Conservation (phyloP, 2,329 filamentous ascomycete genomes). For the Ophiocordyceps polyrhachis-furcata region DNA sequence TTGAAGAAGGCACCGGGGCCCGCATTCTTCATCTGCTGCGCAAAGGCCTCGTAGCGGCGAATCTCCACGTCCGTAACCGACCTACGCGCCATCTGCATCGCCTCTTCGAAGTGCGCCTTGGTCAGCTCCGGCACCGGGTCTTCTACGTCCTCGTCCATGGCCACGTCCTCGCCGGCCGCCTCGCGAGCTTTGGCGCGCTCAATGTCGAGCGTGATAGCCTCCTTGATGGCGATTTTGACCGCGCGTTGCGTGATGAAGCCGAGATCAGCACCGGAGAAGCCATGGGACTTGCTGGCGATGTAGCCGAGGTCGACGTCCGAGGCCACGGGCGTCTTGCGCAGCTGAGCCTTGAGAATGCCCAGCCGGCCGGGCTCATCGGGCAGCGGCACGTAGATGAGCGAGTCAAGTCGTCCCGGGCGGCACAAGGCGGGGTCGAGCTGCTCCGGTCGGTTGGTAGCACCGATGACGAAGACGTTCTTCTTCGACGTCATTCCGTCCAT, state of each 20-base stretch:
- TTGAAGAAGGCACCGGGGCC: constrained; percentile 96
- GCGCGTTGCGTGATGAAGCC: constrained; percentile 98
- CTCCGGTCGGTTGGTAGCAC: constrained; percentile 95
- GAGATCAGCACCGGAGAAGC: constrained; percentile 98
- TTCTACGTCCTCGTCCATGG: constrained; percentile 49
- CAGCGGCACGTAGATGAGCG: constrained; percentile 92
- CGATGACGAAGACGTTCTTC: constrained; percentile 99
- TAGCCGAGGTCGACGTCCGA: constrained; percentile 71
- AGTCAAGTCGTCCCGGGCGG: constrained; percentile 96
- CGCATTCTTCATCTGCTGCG: constrained; percentile 97
- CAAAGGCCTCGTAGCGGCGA: constrained; percentile 92
- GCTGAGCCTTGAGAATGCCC: constrained; percentile 82
- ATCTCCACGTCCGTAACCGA: constrained; percentile 97
- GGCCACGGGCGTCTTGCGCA: constrained; percentile 92
- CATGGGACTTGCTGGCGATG: constrained; percentile 94
- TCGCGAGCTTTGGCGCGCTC: constrained; percentile 80
- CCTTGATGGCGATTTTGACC: constrained; percentile 98
- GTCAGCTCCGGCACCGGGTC: constrained; percentile 94
- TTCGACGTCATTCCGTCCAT: constrained; percentile 99
- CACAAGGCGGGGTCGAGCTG: constrained; percentile 96
- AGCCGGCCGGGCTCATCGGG: constrained; percentile 81
- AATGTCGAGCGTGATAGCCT: constrained; percentile 78
- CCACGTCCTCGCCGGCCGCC: constrained; percentile 67
- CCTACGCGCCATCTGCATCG: constrained; percentile 83
- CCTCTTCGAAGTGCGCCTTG: constrained; percentile 94